These are phyloP conservation scores for Piromyces finnis DNA, from an alignment of 192 early-diverging fungal species.

Conservation along the genomic window DNA sequence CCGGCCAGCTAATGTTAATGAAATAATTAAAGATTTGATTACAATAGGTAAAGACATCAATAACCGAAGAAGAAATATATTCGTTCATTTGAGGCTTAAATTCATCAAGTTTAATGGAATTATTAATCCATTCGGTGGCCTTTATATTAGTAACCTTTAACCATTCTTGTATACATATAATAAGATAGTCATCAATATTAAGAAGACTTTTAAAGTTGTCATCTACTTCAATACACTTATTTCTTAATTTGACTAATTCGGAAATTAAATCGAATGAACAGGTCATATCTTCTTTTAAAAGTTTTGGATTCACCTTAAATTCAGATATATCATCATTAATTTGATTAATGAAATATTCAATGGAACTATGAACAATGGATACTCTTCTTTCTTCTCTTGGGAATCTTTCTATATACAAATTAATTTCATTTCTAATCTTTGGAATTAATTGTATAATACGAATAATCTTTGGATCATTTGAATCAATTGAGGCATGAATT, in stretches of 20 bases:
- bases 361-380: background rate
- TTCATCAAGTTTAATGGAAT: background rate
- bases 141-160: background rate
- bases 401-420: background rate
- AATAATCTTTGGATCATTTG: background rate
- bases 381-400: background rate
- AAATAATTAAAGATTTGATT: background rate
- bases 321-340: background rate
- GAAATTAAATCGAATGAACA: background rate
- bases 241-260: background rate
- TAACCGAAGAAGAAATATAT: background rate
- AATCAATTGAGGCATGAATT: background rate
- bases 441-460: background rate
- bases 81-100: background rate
- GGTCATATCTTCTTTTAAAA: background rate
- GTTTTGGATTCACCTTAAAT: background rate
- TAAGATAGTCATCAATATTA: background rate
- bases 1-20: background rate
- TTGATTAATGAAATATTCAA: background rate
- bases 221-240: background rate
- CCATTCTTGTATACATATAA: background rate
- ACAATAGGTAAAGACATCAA: background rate
- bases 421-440: background rate
- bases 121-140: background rate
- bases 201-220: background rate